Evolutionary conservation across 805 yeast genomes (phyloP).

Genomic region (Ogataea philodendri): DNA sequence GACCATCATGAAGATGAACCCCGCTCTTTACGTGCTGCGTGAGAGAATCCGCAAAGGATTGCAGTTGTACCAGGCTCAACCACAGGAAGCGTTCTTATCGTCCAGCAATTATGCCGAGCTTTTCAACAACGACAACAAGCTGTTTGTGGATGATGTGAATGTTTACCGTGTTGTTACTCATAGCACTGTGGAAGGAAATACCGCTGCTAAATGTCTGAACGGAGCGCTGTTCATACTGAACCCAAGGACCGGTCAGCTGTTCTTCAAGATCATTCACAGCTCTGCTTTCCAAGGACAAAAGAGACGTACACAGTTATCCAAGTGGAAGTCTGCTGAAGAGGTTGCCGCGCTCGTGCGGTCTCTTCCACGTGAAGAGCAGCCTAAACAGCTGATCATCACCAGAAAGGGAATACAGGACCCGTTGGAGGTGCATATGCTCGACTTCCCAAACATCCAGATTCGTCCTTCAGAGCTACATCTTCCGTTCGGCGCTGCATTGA

Average conservation of each 20-base stretch:
- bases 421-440: conserved; percentile 93
- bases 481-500: conserved; percentile 86
- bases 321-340: conserved; percentile 98
- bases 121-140: conserved; percentile 76
- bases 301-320: conserved; percentile 86
- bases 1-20: conserved; percentile 92
- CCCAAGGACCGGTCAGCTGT: conserved; percentile 88
- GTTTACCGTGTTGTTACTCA: conserved; percentile 93
- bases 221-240: conserved; percentile 90
- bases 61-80: conserved; percentile 89
- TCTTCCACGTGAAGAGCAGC: conserved; percentile 90
- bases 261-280: conserved; percentile 85
- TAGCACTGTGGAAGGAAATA: conserved; percentile 87
- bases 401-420: conserved; percentile 93
- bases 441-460: conserved; percentile 87
- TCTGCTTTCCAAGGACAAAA: conserved; percentile 98
- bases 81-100: conserved; percentile 86
- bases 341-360: conserved; percentile 89
- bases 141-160: conserved; percentile 90
- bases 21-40: conserved; percentile 85
- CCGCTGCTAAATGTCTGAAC: conserved; percentile 88
- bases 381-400: conserved; percentile 86
- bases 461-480: conserved; percentile 85
- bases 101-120: conserved; percentile 88
- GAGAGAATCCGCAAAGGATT: conserved; percentile 93